Evolutionary conservation across 768 basidiomycete species (phyloP), one percentile per base, ranked within the genome.

Genomic region (Tephrocybe sp.): DNA sequence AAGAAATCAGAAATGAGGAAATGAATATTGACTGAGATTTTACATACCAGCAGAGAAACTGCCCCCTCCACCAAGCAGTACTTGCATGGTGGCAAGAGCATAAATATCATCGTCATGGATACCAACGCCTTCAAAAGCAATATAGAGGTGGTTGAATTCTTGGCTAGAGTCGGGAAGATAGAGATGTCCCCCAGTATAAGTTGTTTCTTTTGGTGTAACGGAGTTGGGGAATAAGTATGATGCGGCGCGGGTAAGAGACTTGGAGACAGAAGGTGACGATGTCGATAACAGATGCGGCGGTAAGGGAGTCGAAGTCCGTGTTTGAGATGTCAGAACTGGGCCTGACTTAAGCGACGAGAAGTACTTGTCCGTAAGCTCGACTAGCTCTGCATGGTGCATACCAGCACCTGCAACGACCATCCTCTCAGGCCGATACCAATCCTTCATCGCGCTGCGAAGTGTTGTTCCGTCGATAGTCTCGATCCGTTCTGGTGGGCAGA

Each of bases 381-480:
- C 91, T 17, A 99, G 79, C 55, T 93, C 79, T 57, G 90, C 84
- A 63, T 98, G 97, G 9, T 76, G 80, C 81, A 99, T 88, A 9
- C 97, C 97, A 0, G 92, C 88, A 10, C 93, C 95, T 4, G 96
- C 93, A 50, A 98, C 78, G 34, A 98, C 95, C 83, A 99, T 97
- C 48, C 91, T 75, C 63, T 98, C 96, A 0, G 97, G 96, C 44
- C 83, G 75, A 67, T 93, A 98, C 94, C 93, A 97, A 34, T 85
- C 80, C 48, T 73, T 71, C 74, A 89, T 84, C 54, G 76, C 88
- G 4, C 75, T 70, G 43, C 80, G 76, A 51, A 98, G 75, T 20
- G 81, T 70, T 37, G 76, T 66, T 24, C 76, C 74, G 54, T 87
- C 83, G 45, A 98, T 83, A 42, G 69, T 56, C 45, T 83, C 73